A percentile compares a stretch with the other conserved stretches of the same genome.
Conservation (phyloP, 1,139 yeast species). For the Kurtzmaniella quercitrusa region DNA sequence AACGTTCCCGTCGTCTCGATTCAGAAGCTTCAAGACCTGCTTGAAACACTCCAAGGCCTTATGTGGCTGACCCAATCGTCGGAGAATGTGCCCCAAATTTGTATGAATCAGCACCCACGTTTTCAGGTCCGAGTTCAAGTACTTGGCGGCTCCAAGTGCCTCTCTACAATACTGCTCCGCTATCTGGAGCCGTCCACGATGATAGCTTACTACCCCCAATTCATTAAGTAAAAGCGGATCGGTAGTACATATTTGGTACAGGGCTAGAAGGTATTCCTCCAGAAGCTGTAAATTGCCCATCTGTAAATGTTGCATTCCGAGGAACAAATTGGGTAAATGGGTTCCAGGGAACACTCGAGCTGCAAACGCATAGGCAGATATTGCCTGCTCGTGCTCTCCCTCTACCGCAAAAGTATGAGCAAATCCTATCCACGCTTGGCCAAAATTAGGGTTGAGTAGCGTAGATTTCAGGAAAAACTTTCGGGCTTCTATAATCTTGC, state of each 20-base stretch:
- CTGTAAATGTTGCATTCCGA: conserved; percentile 95
- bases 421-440: conserved; percentile 97
- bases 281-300: conserved; percentile 81
- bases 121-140: conserved; percentile 71
- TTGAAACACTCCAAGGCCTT: conserved; percentile 73
- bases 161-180: conserved; percentile 72
- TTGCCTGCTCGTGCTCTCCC: conserved; percentile 98
- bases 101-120: conserved; percentile 86
- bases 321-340: conserved; percentile 81
- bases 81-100: conserved; percentile 86
- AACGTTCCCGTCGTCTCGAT: conserved; percentile 65
- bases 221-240: conserved; percentile 91
- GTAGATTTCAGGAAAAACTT: conserved; percentile 88
- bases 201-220: conserved; percentile 84
- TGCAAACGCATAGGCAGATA: conserved; percentile 95
- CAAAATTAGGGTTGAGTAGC: conserved; percentile 81
- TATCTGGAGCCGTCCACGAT: conserved; percentile 59
- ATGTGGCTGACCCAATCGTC: conserved; percentile 59
- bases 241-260: conserved; percentile 71
- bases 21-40: conserved; percentile 66
- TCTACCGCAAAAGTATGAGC: conserved; percentile 98
- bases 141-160: conserved; percentile 69
- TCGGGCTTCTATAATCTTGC: conserved; percentile 77
- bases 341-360: conserved; percentile 92
- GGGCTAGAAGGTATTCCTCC: conserved; percentile 76